Conservation (phyloP, 352 stramenopile genomes). For the Phytophthora quininea region DNA sequence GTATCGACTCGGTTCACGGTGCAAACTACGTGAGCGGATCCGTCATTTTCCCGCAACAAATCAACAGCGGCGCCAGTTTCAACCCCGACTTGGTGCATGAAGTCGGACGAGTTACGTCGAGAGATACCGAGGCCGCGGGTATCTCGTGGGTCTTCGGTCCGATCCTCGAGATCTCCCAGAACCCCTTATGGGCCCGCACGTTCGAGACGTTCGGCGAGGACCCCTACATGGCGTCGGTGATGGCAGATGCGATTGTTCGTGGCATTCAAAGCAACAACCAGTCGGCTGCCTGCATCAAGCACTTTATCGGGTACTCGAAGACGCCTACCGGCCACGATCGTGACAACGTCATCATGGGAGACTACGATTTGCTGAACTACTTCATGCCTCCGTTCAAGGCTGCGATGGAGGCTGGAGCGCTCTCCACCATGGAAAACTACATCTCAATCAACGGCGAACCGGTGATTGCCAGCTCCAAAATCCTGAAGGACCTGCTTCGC, state of each 20-base stretch:
- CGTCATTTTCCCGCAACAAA: constrained; percentile 84
- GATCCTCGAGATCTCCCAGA: constrained; percentile 79
- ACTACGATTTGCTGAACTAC: constrained; percentile 76
- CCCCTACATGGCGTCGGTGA: constrained; percentile 72
- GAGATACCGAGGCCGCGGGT: constrained; percentile 82
- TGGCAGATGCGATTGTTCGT: constrained; percentile 67
- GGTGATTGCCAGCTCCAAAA: constrained; percentile 72
- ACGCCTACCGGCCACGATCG: constrained; percentile 48
- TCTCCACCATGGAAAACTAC: constrained; percentile 92
- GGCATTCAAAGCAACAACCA: constrained; percentile 76
- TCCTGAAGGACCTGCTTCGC: constrained; percentile 73
- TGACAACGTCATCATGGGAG: constrained; percentile 15
- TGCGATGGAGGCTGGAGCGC: constrained; percentile 63
- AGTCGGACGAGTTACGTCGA: constrained; percentile 66
- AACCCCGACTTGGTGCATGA: constrained; percentile 69
- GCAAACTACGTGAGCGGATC: constrained; percentile 84
- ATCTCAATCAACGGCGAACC: constrained; percentile 89
- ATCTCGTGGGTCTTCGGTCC: constrained; percentile 91
- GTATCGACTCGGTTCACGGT: constrained; percentile 90
- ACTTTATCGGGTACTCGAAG: constrained; percentile 85
- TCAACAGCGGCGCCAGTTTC: constrained; percentile 89
- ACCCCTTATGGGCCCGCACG: constrained; percentile 84
- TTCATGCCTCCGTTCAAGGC: constrained; percentile 78
- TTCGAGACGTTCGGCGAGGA: constrained; percentile 95
- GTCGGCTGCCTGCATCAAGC: constrained; percentile 84